phyloP scores from a whole-genome alignment of 768 basidiomycete genomes.

The Melanogaster broomeanus region DNA sequence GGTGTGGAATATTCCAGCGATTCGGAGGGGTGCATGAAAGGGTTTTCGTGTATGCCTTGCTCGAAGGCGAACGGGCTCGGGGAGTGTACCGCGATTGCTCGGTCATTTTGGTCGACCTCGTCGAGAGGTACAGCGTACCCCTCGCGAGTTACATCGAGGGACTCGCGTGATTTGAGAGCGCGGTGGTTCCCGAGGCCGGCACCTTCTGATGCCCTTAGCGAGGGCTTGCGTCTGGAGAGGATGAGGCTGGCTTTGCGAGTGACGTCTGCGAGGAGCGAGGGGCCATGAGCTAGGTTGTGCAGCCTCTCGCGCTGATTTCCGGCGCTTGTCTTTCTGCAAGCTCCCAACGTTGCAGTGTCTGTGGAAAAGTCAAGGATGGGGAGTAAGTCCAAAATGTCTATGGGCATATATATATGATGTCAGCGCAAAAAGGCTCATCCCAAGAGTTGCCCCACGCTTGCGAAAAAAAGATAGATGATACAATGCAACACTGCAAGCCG shows the following conservation, averaged over 20 bases:
- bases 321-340: conserved; percentile 70
- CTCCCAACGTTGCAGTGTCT: conserved; percentile 83
- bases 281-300: conserved; percentile 12
- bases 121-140: conserved; percentile 50
- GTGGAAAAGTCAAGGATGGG: conserved; percentile 5
- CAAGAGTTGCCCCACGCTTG: no score
- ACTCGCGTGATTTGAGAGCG: conserved; percentile 51
- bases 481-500: no score
- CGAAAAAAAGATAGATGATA: neutral
- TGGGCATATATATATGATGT: conserved; percentile 2
- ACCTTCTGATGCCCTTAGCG: conserved; percentile 30
- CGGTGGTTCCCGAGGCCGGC: conserved; percentile 42
- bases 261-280: conserved; percentile 59
- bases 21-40: conserved; percentile 41
- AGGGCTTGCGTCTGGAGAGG: conserved; percentile 46
- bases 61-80: conserved; percentile 19
- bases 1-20: neutral
- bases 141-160: conserved; percentile 41
- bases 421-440: conserved; percentile 1
- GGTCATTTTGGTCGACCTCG: conserved; percentile 41
- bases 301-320: conserved; percentile 71
- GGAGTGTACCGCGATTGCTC: conserved; percentile 38
- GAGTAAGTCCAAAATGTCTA: neutral
- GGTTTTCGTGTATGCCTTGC: conserved; percentile 38
- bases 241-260: conserved; percentile 60